Evolutionary conservation across 1,284 basidiomycete genomes (phyloP).

Genomic region (Grifola frondosa): DNA sequence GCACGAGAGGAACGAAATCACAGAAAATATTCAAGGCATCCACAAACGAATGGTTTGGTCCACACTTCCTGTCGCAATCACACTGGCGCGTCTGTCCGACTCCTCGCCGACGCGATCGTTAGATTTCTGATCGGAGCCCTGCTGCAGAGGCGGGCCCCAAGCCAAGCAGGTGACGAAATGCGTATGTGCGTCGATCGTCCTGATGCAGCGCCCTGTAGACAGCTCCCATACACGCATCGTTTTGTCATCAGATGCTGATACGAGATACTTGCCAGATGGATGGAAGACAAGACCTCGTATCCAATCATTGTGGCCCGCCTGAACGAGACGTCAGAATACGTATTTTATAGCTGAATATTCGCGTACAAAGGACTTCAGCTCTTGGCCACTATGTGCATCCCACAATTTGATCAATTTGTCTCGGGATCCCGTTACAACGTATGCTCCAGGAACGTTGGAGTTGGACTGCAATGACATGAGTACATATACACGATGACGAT

Average conservation of each 20-base stretch:
- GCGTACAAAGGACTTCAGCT: conserved; percentile 59
- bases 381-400: conserved; percentile 64
- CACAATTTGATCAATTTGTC: conserved; percentile 74
- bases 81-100: conserved; percentile 49
- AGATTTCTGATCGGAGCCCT: conserved; percentile 34
- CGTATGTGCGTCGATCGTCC: conserved; percentile 66
- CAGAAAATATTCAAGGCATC: too few relatives aligned
- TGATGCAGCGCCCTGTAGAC: conserved; percentile 58
- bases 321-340: background rate
- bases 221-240: conserved; percentile 77
- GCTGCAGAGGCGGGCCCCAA: conserved; percentile 55
- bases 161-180: conserved; percentile 67
- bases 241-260: conserved; percentile 75
- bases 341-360: background rate
- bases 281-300: conserved; percentile 66
- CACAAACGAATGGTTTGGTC: too few relatives aligned
- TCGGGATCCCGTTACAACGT: conserved; percentile 63
- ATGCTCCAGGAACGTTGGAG: conserved; percentile 39
- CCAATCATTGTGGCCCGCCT: conserved; percentile 69
- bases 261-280: conserved; percentile 65
- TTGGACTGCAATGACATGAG: too few relatives aligned
- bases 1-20: too few relatives aligned
- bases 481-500: too few relatives aligned
- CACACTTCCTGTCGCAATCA: conserved; percentile 60
- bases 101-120: conserved; percentile 31